A percentile compares a stretch with the other conserved stretches of the same genome.
phyloP scores from a whole-genome alignment of 2,329 filamentous ascomycete species.

The Beauveria bassiana region DNA sequence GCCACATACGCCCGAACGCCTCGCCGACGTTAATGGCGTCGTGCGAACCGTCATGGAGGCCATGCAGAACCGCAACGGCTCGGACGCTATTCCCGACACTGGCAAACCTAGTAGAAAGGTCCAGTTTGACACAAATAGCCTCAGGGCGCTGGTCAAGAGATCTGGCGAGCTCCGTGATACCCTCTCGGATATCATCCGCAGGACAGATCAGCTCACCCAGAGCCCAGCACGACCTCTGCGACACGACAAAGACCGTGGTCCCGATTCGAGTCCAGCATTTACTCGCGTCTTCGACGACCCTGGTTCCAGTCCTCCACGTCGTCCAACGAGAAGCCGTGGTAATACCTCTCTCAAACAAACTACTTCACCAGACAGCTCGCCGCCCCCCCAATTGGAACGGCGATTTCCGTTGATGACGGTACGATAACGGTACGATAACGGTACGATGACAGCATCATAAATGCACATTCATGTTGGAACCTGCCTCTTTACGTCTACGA shows the following conservation, averaged over 20 bases:
- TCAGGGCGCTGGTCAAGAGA: slow-evolving; percentile 58
- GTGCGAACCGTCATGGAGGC: slow-evolving; percentile 56
- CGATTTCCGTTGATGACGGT: slow-evolving; percentile 61
- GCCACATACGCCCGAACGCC: slow-evolving; percentile 32
- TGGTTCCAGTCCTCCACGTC: slow-evolving; percentile 45
- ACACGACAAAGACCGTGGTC: slow-evolving; percentile 31
- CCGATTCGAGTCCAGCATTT: slow-evolving; percentile 58
- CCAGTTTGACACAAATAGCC: slow-evolving; percentile 61
- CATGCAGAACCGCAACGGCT: slow-evolving; percentile 47
- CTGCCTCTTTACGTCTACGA: slow-evolving; percentile 9
- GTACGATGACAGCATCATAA: background rate
- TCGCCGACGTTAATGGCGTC: slow-evolving; percentile 38
- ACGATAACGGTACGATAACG: slow-evolving; percentile 49
- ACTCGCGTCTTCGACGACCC: slow-evolving; percentile 59
- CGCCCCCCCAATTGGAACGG: slow-evolving; percentile 40
- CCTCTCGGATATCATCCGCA: slow-evolving; percentile 52
- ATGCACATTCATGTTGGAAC: slow-evolving; percentile 13
- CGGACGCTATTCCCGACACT: slow-evolving; percentile 28
- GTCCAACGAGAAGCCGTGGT: slow-evolving; percentile 44
- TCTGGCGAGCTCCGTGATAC: slow-evolving; percentile 52
- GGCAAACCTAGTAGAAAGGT: slow-evolving; percentile 42
- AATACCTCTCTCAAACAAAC: slow-evolving; percentile 43
- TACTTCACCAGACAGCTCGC: slow-evolving; percentile 44
- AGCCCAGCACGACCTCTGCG: slow-evolving; percentile 47
- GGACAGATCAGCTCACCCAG: slow-evolving; percentile 49